Base-by-base conservation (phyloP, 1,284 basidiomycete species). In the Sporisorium graminicola region DNA sequence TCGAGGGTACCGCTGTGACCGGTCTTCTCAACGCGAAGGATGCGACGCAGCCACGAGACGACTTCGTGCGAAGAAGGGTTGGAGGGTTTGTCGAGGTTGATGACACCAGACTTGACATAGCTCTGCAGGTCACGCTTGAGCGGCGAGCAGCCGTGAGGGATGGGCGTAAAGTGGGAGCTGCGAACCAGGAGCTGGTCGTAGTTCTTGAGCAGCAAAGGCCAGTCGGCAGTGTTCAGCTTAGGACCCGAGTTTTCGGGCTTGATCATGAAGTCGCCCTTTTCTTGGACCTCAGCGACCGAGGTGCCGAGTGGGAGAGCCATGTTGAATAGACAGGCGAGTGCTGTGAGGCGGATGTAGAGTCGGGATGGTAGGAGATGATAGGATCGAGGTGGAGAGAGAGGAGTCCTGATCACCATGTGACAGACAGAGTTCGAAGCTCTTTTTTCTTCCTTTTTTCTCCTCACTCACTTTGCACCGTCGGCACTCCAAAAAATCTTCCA, bases 41-140 rank as follows among this genome's bases (percentile, higher is more conserved):
- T 99, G 29, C 97, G 91, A 81, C 96, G 90, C 76, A 99, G 88
- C 97, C 97, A 99, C 18, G 97, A 97, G 76, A 99, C 97, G 63
- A 99, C 97, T 89, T 99, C 97, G 88, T 99, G 97, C n/a, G 96
- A 98, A 5, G 97, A 99, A 9, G 97, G 97, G 88, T 99, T 99
- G 53, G 96, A 98, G 27, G 97, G 97, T 87, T 99, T 99, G 90
- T 99, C 97, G 79, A 99, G 90, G 88, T 99, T 98, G 87, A 99
- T 99, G 65, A 98, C 94, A 80, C 97, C 97, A 73, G 95, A 94
- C 92, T 95, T 95, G 87, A 99, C 91, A 87, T 99, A 98, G 65
- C 90, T 89, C 27, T 89, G 88, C 63, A 98, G 92, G 85, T 98
- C 95, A 64, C 96, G 91, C 88, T 97, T 98, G 82, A 98, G 88